These are phyloP conservation scores for Inga laurina DNA, from an alignment of 306 rosid genomes.

Conservation along the genomic window DNA sequence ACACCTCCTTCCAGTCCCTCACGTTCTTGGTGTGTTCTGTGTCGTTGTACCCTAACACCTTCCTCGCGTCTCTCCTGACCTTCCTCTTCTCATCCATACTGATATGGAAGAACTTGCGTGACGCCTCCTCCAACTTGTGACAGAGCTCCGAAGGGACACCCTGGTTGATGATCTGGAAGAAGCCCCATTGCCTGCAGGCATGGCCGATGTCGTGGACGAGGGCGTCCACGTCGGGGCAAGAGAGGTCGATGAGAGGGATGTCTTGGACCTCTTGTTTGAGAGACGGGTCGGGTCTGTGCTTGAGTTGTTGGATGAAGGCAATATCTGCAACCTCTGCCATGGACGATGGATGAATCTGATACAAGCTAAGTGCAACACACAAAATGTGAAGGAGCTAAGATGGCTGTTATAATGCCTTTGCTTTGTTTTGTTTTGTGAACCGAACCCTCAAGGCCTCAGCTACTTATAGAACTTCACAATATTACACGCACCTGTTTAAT, in stretches of 20 bases:
- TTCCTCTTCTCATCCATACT: neutral
- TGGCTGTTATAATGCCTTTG: no score
- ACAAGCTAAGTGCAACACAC: no score
- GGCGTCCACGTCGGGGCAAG: neutral
- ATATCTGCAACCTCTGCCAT: neutral
- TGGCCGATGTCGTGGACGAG: neutral
- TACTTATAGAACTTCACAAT: no score
- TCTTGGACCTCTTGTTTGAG: neutral
- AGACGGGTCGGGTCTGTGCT: neutral
- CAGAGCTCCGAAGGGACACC: neutral
- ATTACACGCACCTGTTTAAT: no score
- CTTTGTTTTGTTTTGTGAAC: no score
- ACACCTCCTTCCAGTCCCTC: slow-evolving; percentile 65
- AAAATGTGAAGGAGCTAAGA: neutral
- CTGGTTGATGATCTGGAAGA: neutral
- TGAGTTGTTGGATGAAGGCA: neutral
- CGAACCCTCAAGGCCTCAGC: no score
- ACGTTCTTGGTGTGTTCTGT: slow-evolving; percentile 53
- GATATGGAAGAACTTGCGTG: neutral
- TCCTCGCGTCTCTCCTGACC: neutral
- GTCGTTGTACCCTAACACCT: slow-evolving; percentile 42
- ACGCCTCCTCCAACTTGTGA: neutral
- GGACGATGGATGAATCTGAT: neutral
- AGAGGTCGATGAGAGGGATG: neutral
- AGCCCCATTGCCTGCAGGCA: neutral